These are phyloP conservation scores for Oryza glumipatula DNA, from an alignment of 176 grass and related monocot species.

Conservation along the genomic window DNA sequence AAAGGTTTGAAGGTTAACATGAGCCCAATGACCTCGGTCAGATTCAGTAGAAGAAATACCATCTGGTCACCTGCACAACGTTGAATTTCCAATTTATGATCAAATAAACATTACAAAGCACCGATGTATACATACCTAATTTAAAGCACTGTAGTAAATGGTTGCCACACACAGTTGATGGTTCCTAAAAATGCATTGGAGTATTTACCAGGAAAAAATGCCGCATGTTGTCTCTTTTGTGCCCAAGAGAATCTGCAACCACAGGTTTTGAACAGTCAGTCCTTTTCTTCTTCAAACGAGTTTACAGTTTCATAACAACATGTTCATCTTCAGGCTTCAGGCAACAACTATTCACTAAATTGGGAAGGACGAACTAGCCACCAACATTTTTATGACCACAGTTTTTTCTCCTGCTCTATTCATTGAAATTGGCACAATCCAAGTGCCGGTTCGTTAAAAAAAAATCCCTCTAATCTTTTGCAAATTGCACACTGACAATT, in stretches of 20 bases:
- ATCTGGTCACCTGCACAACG: slow-evolving; percentile 46
- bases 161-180: neutral
- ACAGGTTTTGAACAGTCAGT: neutral
- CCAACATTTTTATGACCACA: neutral
- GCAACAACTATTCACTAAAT: too few species aligned
- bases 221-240: slow-evolving; percentile 57
- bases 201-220: slow-evolving; percentile 56
- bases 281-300: neutral
- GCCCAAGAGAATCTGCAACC: slow-evolving; percentile 70
- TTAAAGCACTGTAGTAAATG: neutral
- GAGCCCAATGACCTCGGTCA: slow-evolving; percentile 41
- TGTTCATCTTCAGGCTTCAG: neutral
- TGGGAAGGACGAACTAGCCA: neutral
- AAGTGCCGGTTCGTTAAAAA: too few species aligned
- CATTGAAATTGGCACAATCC: too few species aligned
- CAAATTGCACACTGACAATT: too few species aligned
- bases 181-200: neutral
- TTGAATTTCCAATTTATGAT: neutral
- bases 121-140: too few species aligned
- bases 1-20: slow-evolving; percentile 54
- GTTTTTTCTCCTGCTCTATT: neutral
- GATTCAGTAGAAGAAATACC: slow-evolving; percentile 46
- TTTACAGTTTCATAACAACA: neutral
- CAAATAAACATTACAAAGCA: too few species aligned
- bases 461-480: too few species aligned